phyloP scores from a whole-genome alignment of 495 filamentous ascomycete species.

The Lepidopterella palustris region DNA sequence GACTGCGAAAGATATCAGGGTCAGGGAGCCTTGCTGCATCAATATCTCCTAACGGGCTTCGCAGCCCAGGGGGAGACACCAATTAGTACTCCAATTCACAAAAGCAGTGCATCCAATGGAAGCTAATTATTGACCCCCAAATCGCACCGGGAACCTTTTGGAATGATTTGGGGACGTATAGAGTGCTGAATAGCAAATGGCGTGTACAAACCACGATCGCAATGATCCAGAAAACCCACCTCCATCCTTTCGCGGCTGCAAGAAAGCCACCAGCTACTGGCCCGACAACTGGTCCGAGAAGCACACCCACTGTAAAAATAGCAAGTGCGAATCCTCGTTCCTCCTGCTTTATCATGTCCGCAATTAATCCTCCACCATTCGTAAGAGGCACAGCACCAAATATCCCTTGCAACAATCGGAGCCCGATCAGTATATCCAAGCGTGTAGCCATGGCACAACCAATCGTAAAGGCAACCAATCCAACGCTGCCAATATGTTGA shows the following conservation, averaged over 20 bases:
- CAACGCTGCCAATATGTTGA: conserved; percentile 49
- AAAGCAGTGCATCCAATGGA: too few species aligned
- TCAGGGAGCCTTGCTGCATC: conserved; percentile 30
- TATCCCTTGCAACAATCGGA: conserved; percentile 52
- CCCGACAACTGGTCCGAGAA: conserved; percentile 50
- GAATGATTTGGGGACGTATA: too few species aligned
- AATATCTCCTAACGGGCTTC: background rate
- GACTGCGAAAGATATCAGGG: conserved; percentile 37
- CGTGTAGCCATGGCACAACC: conserved; percentile 48
- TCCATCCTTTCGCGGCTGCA: conserved; percentile 53
- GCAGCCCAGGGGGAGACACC: background rate
- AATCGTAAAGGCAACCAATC: conserved; percentile 50
- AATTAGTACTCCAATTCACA: too few species aligned
- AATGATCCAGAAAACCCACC: conserved; percentile 59
- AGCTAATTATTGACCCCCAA: too few species aligned
- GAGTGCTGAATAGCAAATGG: background rate
- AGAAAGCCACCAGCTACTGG: conserved; percentile 53
- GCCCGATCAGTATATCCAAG: conserved; percentile 51
- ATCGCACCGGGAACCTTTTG: too few species aligned
- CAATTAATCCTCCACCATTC: conserved; percentile 48
- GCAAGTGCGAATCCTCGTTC: conserved; percentile 47
- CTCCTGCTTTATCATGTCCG: conserved; percentile 44
- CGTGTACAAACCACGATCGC: conserved; percentile 32
- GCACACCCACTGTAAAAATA: conserved; percentile 44
- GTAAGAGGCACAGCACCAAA: conserved; percentile 48